Evolutionary conservation across 2,329 filamentous ascomycete species (phyloP).

Genomic region (Setomelanomma holmii): DNA sequence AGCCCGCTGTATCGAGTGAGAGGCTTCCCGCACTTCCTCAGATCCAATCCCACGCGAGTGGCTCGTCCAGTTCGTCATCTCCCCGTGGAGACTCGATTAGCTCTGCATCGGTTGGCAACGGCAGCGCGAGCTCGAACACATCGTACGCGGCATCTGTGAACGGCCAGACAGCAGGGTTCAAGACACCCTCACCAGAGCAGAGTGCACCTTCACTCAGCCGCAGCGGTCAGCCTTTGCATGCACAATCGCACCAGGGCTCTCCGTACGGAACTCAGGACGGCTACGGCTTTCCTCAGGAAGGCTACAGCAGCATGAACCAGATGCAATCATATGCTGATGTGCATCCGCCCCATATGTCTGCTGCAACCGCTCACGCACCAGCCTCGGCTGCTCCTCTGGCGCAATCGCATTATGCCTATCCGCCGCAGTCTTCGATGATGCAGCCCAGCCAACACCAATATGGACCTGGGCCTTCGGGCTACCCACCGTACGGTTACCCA

Average conservation of each 20-base stretch:
- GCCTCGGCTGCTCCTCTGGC: conserved; percentile 77
- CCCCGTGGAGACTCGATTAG: conserved; percentile 79
- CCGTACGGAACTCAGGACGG: conserved; percentile 49
- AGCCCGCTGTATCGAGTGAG: conserved; percentile 73
- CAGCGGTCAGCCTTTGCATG: conserved; percentile 46
- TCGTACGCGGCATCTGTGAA: conserved; percentile 64
- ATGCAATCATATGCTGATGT: conserved; percentile 86
- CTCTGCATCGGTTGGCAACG: conserved; percentile 59
- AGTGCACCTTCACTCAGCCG: conserved; percentile 55
- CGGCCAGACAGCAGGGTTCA: conserved; percentile 64
- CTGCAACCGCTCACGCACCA: conserved; percentile 75
- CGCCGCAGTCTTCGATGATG: conserved; percentile 72
- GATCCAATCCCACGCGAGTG: conserved; percentile 67
- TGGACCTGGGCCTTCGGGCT: conserved; percentile 61
- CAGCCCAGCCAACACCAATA: conserved; percentile 74
- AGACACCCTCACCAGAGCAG: conserved; percentile 78
- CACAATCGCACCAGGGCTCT: conserved; percentile 48
- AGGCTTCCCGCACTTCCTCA: conserved; percentile 75
- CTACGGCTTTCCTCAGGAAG: conserved; percentile 46
- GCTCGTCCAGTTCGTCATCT: conserved; percentile 75
- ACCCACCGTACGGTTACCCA: conserved; percentile 76
- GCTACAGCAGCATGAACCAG: conserved; percentile 77
- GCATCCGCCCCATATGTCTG: conserved; percentile 76
- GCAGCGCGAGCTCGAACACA: conserved; percentile 62
- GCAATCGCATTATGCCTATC: conserved; percentile 77